A percentile compares a stretch with the other conserved stretches of the same genome.
These are phyloP conservation scores for Eutypella sp. DNA, from an alignment of 2,329 filamentous ascomycete species.

Conservation along the genomic window DNA sequence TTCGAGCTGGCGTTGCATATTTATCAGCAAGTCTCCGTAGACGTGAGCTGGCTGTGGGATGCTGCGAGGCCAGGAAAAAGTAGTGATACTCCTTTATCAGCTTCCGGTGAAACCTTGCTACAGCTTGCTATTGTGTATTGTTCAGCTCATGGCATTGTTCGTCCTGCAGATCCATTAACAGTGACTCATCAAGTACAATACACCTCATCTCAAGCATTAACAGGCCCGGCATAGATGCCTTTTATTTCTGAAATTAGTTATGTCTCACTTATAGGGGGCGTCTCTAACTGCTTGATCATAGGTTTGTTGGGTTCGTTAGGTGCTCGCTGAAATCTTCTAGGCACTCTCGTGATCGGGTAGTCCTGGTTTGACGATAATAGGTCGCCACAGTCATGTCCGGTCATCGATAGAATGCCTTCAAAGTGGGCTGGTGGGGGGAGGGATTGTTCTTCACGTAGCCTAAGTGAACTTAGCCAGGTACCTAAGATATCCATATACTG, in stretches of 20 bases:
- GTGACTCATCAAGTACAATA: slow-evolving; percentile 66
- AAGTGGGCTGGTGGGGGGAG: too few species aligned
- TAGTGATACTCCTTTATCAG: not conserved
- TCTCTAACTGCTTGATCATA: not conserved
- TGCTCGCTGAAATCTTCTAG: too few species aligned
- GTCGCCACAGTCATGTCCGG: too few species aligned
- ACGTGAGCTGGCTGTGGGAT: not conserved
- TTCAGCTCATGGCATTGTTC: not conserved
- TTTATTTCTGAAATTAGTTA: slow-evolving; percentile 74
- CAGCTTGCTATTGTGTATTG: not conserved
- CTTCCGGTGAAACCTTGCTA: not conserved
- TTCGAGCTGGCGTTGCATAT: not conserved
- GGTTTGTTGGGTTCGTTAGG: too few species aligned
- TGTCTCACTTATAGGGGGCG: slow-evolving; percentile 61
- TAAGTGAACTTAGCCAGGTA: too few species aligned
- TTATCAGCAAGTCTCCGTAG: not conserved
- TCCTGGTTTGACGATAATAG: too few species aligned
- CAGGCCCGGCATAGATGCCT: slow-evolving; percentile 70
- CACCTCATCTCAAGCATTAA: slow-evolving; percentile 80
- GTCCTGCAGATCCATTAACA: not conserved
- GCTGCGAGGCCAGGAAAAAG: slow-evolving; percentile 34
- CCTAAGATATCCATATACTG: too few species aligned
- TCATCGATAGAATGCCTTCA: too few species aligned
- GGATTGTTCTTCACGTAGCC: too few species aligned
- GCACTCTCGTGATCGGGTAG: too few species aligned